Conservation (phyloP, 2,329 filamentous ascomycete species). For the Davidsoniella eucalypti region DNA sequence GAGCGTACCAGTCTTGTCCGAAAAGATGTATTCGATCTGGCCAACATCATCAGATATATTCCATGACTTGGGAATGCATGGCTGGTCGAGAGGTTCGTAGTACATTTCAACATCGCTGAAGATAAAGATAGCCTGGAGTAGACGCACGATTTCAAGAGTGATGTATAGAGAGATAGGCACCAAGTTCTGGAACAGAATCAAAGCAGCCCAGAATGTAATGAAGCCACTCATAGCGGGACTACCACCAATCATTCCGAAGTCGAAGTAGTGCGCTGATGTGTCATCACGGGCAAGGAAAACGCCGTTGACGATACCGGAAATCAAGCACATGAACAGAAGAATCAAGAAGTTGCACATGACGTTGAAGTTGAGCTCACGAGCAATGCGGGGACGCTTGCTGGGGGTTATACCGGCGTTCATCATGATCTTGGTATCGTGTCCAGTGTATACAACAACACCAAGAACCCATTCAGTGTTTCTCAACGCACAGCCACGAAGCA, state of each 20-base stretch:
- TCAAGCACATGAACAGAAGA: slow-evolving; percentile 73
- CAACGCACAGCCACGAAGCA: slow-evolving; percentile 83
- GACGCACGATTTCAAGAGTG: slow-evolving; percentile 86
- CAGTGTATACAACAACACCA: slow-evolving; percentile 79
- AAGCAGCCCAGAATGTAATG: slow-evolving; percentile 88
- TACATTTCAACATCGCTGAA: slow-evolving; percentile 96
- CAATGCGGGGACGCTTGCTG: slow-evolving; percentile 80
- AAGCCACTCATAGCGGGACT: slow-evolving; percentile 67
- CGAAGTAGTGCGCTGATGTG: slow-evolving; percentile 66
- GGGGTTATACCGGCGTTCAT: slow-evolving; percentile 93
- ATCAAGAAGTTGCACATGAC: slow-evolving; percentile 93
- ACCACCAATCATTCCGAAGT: slow-evolving; percentile 67
- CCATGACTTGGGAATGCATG: slow-evolving; percentile 95
- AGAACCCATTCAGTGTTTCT: slow-evolving; percentile 94
- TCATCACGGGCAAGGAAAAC: slow-evolving; percentile 60
- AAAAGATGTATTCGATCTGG: slow-evolving; percentile 98
- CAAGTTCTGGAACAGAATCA: slow-evolving; percentile 97
- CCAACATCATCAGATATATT: slow-evolving; percentile 97
- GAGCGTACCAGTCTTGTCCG: slow-evolving; percentile 90
- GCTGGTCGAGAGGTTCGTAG: slow-evolving; percentile 83
- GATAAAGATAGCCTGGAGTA: slow-evolving; percentile 88
- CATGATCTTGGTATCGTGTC: slow-evolving; percentile 97
- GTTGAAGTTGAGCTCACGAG: slow-evolving; percentile 89
- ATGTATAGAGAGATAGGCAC: slow-evolving; percentile 97
- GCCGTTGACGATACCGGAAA: slow-evolving; percentile 73